Percentiles rank a stretch among this genome's conserved stretches.
phyloP scores from a whole-genome alignment of 768 basidiomycete species.

The Polyporus arcularius region DNA sequence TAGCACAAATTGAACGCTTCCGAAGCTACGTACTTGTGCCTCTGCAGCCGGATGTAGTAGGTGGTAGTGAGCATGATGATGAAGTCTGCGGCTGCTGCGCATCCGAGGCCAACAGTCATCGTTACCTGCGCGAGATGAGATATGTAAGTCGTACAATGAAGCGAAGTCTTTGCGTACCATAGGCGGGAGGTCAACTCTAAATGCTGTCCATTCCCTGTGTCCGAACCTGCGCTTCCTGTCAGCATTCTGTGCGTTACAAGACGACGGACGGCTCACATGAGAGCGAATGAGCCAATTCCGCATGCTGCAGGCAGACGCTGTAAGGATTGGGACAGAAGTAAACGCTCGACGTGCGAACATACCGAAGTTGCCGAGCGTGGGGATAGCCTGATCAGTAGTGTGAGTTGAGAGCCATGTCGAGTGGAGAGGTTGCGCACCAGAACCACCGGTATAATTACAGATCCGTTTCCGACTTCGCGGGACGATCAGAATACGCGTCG shows the following conservation, averaged over 20 bases:
- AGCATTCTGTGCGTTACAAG: no score
- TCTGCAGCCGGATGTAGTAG: conserved; percentile 1
- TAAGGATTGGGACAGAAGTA: not conserved
- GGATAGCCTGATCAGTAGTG: not conserved
- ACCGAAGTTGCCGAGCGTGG: conserved; percentile 8
- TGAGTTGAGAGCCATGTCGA: not conserved
- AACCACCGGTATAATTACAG: not conserved
- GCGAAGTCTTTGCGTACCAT: not conserved
- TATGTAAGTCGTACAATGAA: not conserved
- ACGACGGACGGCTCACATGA: not conserved
- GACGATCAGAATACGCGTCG: not conserved
- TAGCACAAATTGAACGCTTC: not conserved
- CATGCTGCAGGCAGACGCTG: not conserved
- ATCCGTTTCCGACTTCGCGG: conserved; percentile 3
- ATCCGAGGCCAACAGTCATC: conserved; percentile 8
- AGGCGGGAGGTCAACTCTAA: conserved; percentile 4
- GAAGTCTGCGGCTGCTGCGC: conserved; percentile 9
- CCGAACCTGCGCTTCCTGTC: not conserved
- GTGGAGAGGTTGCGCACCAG: not conserved
- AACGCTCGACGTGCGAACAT: not conserved
- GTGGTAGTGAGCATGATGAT: conserved; percentile 1
- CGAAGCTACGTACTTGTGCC: conserved; percentile 1
- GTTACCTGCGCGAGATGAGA: not conserved
- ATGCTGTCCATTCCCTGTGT: conserved; percentile 2
- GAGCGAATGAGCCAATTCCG: conserved; percentile 6